Evolutionary conservation across 495 filamentous ascomycete genomes (phyloP).

Genomic region (Aspergillus kassunensis): DNA sequence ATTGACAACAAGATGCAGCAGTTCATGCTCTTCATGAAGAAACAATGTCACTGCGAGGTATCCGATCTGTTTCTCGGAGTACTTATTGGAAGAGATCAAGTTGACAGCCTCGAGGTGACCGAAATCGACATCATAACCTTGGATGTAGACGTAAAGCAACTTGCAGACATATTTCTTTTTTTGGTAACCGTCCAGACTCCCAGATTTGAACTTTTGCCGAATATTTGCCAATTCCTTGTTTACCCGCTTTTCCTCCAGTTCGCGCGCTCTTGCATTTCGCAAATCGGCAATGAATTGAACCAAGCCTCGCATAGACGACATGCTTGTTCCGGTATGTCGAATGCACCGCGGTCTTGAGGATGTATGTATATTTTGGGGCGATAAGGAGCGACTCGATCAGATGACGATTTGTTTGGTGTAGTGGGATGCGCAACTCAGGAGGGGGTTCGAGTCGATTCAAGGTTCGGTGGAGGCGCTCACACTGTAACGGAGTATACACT

Average conservation of each 20-base stretch:
- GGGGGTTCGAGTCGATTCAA: neutral
- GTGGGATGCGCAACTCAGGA: neutral
- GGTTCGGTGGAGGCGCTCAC: constrained; percentile 15
- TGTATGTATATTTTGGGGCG: neutral
- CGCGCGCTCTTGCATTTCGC: constrained; percentile 88
- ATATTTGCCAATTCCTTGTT: constrained; percentile 99
- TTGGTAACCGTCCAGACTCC: constrained; percentile 88
- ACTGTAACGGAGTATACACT: constrained; percentile 28
- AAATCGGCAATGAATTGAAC: constrained; percentile 99
- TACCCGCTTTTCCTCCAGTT: constrained; percentile 97
- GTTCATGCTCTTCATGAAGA: constrained; percentile 93
- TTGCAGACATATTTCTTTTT: constrained; percentile 99
- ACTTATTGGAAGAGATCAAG: constrained; percentile 91
- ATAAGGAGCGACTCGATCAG: neutral
- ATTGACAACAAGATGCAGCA: constrained; percentile 94
- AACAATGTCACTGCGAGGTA: constrained; percentile 97
- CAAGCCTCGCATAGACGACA: constrained; percentile 79
- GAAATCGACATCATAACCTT: constrained; percentile 99
- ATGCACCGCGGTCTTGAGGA: neutral
- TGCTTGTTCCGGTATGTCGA: constrained; percentile 15
- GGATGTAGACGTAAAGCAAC: constrained; percentile 98
- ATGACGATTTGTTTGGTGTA: neutral
- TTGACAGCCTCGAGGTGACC: constrained; percentile 98
- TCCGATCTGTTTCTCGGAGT: constrained; percentile 99
- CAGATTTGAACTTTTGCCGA: constrained; percentile 71